A percentile compares a stretch with the other conserved stretches of the same genome.
These are phyloP conservation scores for Ceratorhiza oryzae-sativae DNA, from an alignment of 1,284 basidiomycete genomes.

Conservation along the genomic window DNA sequence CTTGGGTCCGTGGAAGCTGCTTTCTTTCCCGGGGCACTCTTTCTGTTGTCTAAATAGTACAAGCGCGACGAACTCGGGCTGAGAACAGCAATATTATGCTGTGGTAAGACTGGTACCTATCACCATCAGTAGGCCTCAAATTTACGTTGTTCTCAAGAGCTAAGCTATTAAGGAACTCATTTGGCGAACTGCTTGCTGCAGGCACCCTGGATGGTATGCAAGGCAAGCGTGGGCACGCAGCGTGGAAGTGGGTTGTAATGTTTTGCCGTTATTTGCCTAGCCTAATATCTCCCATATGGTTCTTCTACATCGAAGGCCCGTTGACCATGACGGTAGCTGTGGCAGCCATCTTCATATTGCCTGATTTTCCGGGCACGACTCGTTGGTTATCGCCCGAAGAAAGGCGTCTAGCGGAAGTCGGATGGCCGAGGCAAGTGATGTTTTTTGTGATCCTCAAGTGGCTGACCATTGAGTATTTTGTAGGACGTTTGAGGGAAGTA, in stretches of 20 bases:
- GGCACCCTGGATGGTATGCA: constrained; percentile 74
- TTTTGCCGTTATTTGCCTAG: constrained; percentile 51
- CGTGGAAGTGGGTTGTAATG: constrained; percentile 60
- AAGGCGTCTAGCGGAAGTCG: constrained; percentile 67
- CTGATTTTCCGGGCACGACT: constrained; percentile 72
- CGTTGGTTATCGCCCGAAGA: constrained; percentile 69
- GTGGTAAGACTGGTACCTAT: constrained; percentile 49
- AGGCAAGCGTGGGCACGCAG: constrained; percentile 69
- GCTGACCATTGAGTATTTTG: too few species aligned
- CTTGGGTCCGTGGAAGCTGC: constrained; percentile 72
- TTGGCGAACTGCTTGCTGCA: constrained; percentile 78
- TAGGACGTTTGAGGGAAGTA: constrained; percentile 58
- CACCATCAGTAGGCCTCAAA: constrained; percentile 44
- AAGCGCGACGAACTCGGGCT: constrained; percentile 70
- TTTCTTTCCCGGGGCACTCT: constrained; percentile 73
- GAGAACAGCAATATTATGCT: constrained; percentile 60
- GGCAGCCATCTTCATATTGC: constrained; percentile 69
- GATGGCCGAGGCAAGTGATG: constrained; percentile 70
- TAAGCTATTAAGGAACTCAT: constrained; percentile 79
- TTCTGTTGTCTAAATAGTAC: constrained; percentile 76
- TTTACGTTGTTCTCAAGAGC: constrained; percentile 66
- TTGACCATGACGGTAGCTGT: constrained; percentile 70
- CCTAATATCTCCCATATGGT: constrained; percentile 61
- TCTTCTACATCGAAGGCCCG: constrained; percentile 78
- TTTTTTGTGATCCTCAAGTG: neutral